Conservation (phyloP, 2,329 filamentous ascomycete species). For the Verticillium albo-atrum region DNA sequence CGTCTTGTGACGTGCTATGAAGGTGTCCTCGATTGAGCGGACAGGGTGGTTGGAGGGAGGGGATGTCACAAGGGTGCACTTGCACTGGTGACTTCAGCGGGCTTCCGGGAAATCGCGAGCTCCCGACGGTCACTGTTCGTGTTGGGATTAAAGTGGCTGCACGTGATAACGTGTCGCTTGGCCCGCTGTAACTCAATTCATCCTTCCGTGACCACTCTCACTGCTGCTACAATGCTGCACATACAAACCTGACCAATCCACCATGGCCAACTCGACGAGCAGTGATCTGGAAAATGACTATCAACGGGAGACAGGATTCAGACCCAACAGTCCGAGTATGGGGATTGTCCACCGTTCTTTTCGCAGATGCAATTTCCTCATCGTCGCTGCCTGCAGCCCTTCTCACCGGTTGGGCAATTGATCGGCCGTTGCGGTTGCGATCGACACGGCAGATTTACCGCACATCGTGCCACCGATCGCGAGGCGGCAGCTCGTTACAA, state of each 20-base stretch:
- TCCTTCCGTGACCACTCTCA: background rate
- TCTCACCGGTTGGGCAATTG: background rate
- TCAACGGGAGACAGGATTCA: too few species aligned
- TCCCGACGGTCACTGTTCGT: background rate
- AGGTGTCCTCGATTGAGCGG: background rate
- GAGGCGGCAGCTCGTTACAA: background rate
- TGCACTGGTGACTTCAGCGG: background rate
- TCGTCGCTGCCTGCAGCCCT: background rate
- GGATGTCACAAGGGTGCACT: background rate
- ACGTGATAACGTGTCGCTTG: background rate
- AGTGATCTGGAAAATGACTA: too few species aligned
- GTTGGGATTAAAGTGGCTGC: background rate
- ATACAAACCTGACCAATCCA: too few species aligned
- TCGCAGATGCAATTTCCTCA: background rate
- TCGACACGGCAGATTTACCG: background rate
- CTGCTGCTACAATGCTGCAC: too few species aligned
- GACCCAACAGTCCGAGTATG: too few species aligned
- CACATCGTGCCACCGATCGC: background rate
- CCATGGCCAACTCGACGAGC: too few species aligned
- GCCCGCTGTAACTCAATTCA: background rate
- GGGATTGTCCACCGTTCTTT: too few species aligned
- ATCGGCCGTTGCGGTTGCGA: background rate
- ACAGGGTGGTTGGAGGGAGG: background rate
- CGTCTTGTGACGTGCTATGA: conserved; percentile 4
- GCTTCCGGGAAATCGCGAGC: background rate